Evolutionary conservation across 768 basidiomycete genomes (phyloP), one percentile per base, ranked within the genome.

Genomic region (Pulveroboletus ravenelii): DNA sequence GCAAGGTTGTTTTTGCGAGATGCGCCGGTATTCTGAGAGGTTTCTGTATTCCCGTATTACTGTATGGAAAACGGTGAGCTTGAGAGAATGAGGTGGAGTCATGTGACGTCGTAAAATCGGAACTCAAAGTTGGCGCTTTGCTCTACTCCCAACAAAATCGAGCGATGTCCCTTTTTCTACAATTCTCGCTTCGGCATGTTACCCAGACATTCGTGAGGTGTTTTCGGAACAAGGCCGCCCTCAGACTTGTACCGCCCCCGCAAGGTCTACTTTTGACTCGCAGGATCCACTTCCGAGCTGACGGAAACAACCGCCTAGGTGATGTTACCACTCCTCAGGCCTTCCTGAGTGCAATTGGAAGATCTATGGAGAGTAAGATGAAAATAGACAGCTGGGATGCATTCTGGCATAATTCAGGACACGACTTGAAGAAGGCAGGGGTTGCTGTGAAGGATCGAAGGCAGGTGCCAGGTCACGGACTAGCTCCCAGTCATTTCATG

Each of bases 11-110:
- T 97, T 65, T 70, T 99, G 56, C 77, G 79, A 49, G 87, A 94
- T 66, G 93, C 94, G 23, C 93, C 94, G 3, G 87, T 93, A 31
- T 95, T 97, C 65, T 93, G 55, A 63, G 29, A 18, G 14, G 29
- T 18, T 23, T 23, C 20, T 13, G 30, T 38, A 37, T 8, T 3
- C 1, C 3, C 15, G 6, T 34, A 20, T 30, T 15, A 31, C 10
- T 18, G 29, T 41, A 29, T 25, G 15, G 31, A 20, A 35, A 23
- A 23, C 5, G 23, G 23, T 5, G 23, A 31, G 2, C 31, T 10
- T 3, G 31, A 3, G 3, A 13, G 31, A 12, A 15, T 15, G 34
- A 36, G 13, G 2, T 3, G 15, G n/a, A 9, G 8, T 34, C 31
- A 44, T 17, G n/a, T 39, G 45, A 42, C 25, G 3, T 4, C 9